Evolutionary conservation across 306 rosid species (phyloP), one percentile per base, ranked within the genome.

Genomic region (Echinosophora koreensis): DNA sequence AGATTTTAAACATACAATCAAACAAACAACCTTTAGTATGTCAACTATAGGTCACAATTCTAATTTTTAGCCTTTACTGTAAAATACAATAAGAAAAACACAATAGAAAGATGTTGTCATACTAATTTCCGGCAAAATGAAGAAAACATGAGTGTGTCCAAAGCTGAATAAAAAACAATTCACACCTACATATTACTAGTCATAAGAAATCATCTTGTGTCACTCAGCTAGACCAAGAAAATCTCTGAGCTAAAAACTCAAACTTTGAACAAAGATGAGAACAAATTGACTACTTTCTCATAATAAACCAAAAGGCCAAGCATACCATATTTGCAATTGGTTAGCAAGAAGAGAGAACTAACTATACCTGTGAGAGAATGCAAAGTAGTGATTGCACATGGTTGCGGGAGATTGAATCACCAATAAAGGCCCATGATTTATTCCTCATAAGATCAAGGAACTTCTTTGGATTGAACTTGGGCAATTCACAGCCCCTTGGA

Each of bases 341-440:
- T 59, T 37, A 60, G 72, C 6, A 35, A 27, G 73, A 51, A 41
- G 4, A 42, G 9, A 14, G 49, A 42, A 42, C 0, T 2, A 42
- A 42, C 49, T 9, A 42, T 82, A 91, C 96, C 91, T 90, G 84
- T n/a, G 93, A 90, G 79, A 94, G 97, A 74, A 85, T 86, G 81
- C 97, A 89, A 10, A 94, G 86, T 56, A 91, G 77, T 2, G 98
- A 91, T 69, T 91, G 97, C 5, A 87, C 91, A 59, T 91, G 97
- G 81, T 94, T 94, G 7, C 93, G 89, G 6, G 92, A 88, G 60
- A 94, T 94, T 77, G 98, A 94, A 85, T 90, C 97, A 2, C 97
- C 96, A 7, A 90, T 65, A 71, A 94, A 94, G 8, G 89, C 92
- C 90, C 86, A 90, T 59, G 86, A 84, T 77, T 83, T 90, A 66